phyloP scores from a whole-genome alignment of 2,329 filamentous ascomycete genomes.

The Madurella mycetomatis region DNA sequence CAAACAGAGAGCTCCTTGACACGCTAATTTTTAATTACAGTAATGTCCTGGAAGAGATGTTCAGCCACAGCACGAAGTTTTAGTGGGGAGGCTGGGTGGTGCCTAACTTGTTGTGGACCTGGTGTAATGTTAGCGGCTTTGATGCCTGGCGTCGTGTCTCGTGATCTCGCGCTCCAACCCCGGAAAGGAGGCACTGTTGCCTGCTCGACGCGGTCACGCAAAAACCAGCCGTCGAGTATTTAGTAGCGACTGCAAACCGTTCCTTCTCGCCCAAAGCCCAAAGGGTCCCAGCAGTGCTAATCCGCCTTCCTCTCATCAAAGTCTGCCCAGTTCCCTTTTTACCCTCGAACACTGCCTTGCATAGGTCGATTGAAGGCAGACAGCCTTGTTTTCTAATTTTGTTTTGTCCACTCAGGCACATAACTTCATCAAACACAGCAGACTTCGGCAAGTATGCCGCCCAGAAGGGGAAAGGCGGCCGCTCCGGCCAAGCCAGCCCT shows the following conservation, averaged over 20 bases:
- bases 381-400: too few species aligned
- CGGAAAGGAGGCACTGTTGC: conserved; percentile 19
- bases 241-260: not conserved
- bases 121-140: not conserved
- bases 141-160: conserved; percentile 16
- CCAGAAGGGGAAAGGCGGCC: conserved; percentile 21
- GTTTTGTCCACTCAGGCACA: too few species aligned
- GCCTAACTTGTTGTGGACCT: conserved; percentile 16
- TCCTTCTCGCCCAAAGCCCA: not conserved
- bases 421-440: too few species aligned
- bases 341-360: not conserved
- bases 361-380: not conserved
- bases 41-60: too few species aligned
- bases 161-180: conserved; percentile 17
- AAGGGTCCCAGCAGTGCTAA: too few species aligned
- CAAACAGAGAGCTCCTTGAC: too few species aligned
- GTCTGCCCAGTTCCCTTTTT: not conserved
- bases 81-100: conserved; percentile 10
- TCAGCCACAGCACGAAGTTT: too few species aligned
- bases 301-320: too few species aligned
- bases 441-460: conserved; percentile 15
- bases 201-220: conserved; percentile 16
- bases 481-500: conserved; percentile 34
- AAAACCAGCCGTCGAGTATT: not conserved
- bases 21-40: too few species aligned